phyloP scores from a whole-genome alignment of 2,329 filamentous ascomycete species.

The Clarireedia paspali region DNA sequence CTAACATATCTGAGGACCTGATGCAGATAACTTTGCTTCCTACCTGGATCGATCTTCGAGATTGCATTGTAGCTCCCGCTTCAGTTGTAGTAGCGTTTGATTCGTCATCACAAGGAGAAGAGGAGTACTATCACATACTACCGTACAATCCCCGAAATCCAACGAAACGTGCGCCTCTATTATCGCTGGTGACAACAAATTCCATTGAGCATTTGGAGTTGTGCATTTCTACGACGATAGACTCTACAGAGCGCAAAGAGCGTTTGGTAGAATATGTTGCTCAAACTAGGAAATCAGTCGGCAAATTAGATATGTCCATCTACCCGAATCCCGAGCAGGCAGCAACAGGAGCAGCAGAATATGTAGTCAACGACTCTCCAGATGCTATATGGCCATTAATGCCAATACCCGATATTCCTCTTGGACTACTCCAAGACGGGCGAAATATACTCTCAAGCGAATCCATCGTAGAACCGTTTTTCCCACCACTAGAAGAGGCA shows the following conservation, averaged over 20 bases:
- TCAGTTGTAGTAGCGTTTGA: slow-evolving; percentile 23
- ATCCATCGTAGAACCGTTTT: not conserved
- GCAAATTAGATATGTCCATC: slow-evolving; percentile 7
- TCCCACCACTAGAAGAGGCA: not conserved
- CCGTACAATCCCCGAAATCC: slow-evolving; percentile 10
- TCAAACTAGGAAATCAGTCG: slow-evolving; percentile 19
- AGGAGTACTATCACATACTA: slow-evolving; percentile 12
- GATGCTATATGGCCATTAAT: slow-evolving; percentile 18
- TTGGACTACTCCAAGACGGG: not conserved
- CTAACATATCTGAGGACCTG: slow-evolving; percentile 15
- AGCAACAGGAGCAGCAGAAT: slow-evolving; percentile 21
- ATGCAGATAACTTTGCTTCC: slow-evolving; percentile 23
- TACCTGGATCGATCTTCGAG: slow-evolving; percentile 12
- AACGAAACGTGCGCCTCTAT: slow-evolving; percentile 15
- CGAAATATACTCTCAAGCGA: not conserved
- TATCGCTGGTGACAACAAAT: slow-evolving; percentile 22
- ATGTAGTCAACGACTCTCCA: slow-evolving; percentile 9
- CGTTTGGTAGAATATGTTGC: slow-evolving; percentile 20
- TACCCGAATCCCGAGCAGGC: slow-evolving; percentile 19
- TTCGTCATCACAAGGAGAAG: slow-evolving; percentile 3
- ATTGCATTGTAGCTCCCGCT: slow-evolving; percentile 13
- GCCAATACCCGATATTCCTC: slow-evolving; percentile 20
- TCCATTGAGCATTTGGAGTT: slow-evolving; percentile 29
- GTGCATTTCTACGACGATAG: slow-evolving; percentile 17
- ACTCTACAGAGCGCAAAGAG: slow-evolving; percentile 16